Percentiles rank a stretch among this genome's conserved stretches.
phyloP scores from a whole-genome alignment of 331 rosid genomes.

The Ulmus americana region DNA sequence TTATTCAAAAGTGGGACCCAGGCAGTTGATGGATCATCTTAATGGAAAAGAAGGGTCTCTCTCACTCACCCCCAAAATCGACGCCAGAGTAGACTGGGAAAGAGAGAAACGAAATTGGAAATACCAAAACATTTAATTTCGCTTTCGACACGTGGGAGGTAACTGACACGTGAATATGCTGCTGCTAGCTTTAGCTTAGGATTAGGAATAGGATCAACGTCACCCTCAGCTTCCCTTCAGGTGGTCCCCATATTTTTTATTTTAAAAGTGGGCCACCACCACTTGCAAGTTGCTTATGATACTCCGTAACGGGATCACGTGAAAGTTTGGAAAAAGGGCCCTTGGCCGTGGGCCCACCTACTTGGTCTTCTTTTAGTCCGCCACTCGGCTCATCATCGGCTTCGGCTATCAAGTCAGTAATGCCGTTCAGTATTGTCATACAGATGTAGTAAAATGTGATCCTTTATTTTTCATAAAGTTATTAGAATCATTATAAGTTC shows the following conservation, averaged over 20 bases:
- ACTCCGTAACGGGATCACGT: conserved; percentile 42
- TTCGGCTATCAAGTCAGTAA: too few relatives aligned
- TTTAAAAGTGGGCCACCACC: conserved; percentile 17
- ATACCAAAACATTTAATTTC: not conserved
- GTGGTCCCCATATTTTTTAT: conserved; percentile 16
- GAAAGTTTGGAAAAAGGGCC: conserved; percentile 14
- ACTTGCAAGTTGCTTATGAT: conserved; percentile 25
- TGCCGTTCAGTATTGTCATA: too few relatives aligned
- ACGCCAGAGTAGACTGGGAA: not conserved
- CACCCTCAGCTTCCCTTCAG: not conserved
- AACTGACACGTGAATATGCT: conserved; percentile 25
- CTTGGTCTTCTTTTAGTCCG: too few relatives aligned
- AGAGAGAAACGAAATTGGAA: not conserved
- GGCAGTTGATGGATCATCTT: not conserved
- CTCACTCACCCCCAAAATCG: too few relatives aligned
- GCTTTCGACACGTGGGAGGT: conserved; percentile 37
- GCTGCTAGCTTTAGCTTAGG: not conserved
- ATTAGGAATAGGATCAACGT: not conserved
- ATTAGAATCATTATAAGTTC: too few relatives aligned
- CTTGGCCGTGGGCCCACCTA: too few relatives aligned
- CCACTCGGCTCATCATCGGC: too few relatives aligned
- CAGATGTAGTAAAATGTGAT: too few relatives aligned
- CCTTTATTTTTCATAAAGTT: too few relatives aligned
- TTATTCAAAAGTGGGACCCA: too few relatives aligned
- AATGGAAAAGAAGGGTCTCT: not conserved